phyloP scores from a whole-genome alignment of 257 asterid genomes.

The Gynochthodes officinalis region DNA sequence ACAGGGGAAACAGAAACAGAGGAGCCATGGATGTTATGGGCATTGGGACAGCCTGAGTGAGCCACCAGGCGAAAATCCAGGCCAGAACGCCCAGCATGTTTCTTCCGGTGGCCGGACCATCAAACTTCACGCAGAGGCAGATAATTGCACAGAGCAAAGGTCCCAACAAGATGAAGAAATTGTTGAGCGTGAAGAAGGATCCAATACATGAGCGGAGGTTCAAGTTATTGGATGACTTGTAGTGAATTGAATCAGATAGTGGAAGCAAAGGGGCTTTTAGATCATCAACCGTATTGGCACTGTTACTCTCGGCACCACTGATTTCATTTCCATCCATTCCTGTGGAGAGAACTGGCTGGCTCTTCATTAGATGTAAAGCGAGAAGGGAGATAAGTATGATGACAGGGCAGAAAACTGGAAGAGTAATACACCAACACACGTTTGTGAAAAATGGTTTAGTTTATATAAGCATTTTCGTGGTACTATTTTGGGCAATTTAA shows the following conservation, averaged over 20 bases:
- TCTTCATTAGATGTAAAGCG: no score
- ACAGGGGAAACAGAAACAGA: constrained; percentile 78
- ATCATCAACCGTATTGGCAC: constrained; percentile 30
- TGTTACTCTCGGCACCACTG: not conserved
- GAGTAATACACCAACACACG: no score
- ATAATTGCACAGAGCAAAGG: constrained; percentile 55
- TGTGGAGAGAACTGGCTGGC: not conserved
- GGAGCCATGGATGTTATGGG: constrained; percentile 93
- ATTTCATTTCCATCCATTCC: not conserved
- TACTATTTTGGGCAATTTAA: no score
- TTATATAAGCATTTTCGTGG: no score
- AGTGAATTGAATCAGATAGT: constrained; percentile 29
- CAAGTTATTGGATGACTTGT: constrained; percentile 30
- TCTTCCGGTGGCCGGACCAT: constrained; percentile 40
- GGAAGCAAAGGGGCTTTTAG: constrained; percentile 72
- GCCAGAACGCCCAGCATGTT: constrained; percentile 80
- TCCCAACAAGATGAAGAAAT: constrained; percentile 60
- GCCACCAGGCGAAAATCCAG: constrained; percentile 93
- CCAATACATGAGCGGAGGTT: constrained; percentile 26
- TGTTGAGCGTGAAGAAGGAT: constrained; percentile 48
- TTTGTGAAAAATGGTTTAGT: no score
- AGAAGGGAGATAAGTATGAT: no score
- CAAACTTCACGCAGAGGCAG: constrained; percentile 41
- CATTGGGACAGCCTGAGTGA: constrained; percentile 95
- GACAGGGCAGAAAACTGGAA: no score